These are phyloP conservation scores for Trichoderma breve DNA, from an alignment of 2,329 filamentous ascomycete species.

Conservation along the genomic window DNA sequence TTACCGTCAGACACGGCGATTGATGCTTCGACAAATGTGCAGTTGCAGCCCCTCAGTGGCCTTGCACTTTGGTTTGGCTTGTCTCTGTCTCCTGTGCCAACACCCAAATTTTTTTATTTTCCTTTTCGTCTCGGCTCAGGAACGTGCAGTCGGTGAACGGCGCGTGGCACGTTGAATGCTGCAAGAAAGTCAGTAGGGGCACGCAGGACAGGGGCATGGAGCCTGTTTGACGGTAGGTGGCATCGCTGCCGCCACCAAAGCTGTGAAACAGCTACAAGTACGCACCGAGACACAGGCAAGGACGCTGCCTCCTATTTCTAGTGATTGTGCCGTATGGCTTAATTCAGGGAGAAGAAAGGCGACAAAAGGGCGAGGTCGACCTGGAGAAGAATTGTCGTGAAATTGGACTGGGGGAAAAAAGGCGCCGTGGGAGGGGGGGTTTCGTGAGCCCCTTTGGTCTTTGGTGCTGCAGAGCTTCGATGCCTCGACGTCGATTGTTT, in stretches of 20 bases:
- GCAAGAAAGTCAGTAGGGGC: constrained; percentile 20
- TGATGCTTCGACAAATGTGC: not conserved
- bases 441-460: constrained; percentile 11
- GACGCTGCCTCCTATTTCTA: not conserved
- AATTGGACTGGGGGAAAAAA: constrained; percentile 7
- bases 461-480: constrained; percentile 9
- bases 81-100: not conserved
- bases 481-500: constrained; percentile 1
- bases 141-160: constrained; percentile 19
- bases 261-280: constrained; percentile 18
- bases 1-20: constrained; percentile 24
- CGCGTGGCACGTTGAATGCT: constrained; percentile 21
- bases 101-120: not conserved
- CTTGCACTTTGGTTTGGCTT: not conserved
- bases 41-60: constrained; percentile 1
- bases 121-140: not conserved
- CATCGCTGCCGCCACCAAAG: constrained; percentile 20
- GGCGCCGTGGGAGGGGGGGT: constrained; percentile 3
- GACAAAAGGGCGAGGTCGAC: not conserved
- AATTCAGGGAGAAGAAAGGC: not conserved
- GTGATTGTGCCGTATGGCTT: not conserved
- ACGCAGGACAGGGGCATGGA: constrained; percentile 21
- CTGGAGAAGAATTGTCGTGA: not conserved
- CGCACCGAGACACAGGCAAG: constrained; percentile 11
- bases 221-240: constrained; percentile 18